These are phyloP conservation scores for Holtermannia corniformis DNA, from an alignment of 768 basidiomycete genomes.

Conservation along the genomic window DNA sequence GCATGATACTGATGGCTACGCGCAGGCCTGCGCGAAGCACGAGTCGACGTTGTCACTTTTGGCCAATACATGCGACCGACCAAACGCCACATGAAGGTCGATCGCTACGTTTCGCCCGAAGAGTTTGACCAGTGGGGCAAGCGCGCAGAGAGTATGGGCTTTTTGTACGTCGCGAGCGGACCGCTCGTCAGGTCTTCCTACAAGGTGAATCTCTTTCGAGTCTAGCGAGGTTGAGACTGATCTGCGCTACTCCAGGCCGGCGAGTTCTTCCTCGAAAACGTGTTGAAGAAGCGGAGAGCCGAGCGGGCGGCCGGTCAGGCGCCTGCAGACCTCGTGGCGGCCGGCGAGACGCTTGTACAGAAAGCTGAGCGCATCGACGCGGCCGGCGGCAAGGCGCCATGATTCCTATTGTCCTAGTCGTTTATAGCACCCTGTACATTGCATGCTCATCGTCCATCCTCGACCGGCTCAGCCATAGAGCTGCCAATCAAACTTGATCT, in stretches of 20 bases:
- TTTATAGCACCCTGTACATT: background rate
- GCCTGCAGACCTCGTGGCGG: slow-evolving; percentile 18
- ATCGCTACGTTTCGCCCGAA: slow-evolving; percentile 84
- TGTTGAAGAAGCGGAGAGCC: slow-evolving; percentile 43
- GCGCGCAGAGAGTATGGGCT: slow-evolving; percentile 84
- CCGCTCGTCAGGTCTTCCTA: slow-evolving; percentile 94
- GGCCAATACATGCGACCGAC: slow-evolving; percentile 99
- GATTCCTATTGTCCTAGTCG: background rate
- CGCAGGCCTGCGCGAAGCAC: slow-evolving; percentile 70
- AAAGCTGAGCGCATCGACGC: background rate
- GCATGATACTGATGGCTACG: background rate
- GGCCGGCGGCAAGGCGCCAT: background rate
- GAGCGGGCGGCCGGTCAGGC: slow-evolving; percentile 21
- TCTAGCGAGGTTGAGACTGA: background rate
- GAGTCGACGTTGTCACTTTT: slow-evolving; percentile 96
- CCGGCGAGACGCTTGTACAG: slow-evolving; percentile 1
- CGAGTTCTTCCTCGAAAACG: slow-evolving; percentile 89
- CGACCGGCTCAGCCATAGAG: slow-evolving; percentile 24
- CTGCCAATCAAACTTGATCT: slow-evolving; percentile 30
- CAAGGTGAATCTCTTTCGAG: slow-evolving; percentile 55
- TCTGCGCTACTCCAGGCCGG: slow-evolving; percentile 59
- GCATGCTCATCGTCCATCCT: too few relatives aligned
- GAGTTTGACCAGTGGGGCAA: slow-evolving; percentile 89
- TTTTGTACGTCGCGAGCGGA: slow-evolving; percentile 93
- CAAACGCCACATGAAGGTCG: slow-evolving; percentile 98